Base-by-base conservation (phyloP, 345 rosid species). In the Gossypium raimondii region DNA sequence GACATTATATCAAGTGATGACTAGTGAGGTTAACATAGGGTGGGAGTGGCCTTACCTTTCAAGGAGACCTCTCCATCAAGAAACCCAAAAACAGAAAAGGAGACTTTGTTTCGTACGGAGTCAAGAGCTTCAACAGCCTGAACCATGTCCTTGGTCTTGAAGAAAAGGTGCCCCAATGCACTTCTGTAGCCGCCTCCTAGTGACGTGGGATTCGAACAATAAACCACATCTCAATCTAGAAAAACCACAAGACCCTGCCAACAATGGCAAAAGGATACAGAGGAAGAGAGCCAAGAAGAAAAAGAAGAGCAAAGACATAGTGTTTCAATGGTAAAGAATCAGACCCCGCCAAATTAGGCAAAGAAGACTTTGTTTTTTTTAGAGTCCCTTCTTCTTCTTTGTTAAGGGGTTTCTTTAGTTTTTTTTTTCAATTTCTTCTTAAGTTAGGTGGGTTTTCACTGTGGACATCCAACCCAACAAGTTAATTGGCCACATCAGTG, bases 121-220 rank as follows among this genome's bases (percentile, higher is more conserved):
- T 94, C 90, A 12, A 94, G 94, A 78, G 89, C 89, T 89, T 94
- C 92, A 72, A 94, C 87, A 63, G 76, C 87, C 83, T 91, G 97
- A 74, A 87, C 80, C 98, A 92, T 94, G 81, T 94, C 97, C 70
- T 87, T 91, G 0, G 97, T 87, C 79, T 45, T 84, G 80, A 90
- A 86, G 78, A 94, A 77, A 56, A 92, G 88, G 16, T 97, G 93
- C 27, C 98, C 97, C 0, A 94, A 29, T 11, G 75, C 87, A 74
- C 98, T 92, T 79, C 97, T 84, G 73, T 92, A 92, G 29, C 97
- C 97, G 50, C 98, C 98, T 51, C 94, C 97, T 0, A 97, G 98
- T 9, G 98, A 94, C 6, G 93, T 89, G 11, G 97, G 98, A 9
- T 67, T 77, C 11, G 97, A 94, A 78, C 90, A 92, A 79, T 94